A percentile compares a stretch with the other conserved stretches of the same genome.
Evolutionary conservation across 106 monocot genomes (phyloP).

Genomic region (Acanthochlamys bracteata): DNA sequence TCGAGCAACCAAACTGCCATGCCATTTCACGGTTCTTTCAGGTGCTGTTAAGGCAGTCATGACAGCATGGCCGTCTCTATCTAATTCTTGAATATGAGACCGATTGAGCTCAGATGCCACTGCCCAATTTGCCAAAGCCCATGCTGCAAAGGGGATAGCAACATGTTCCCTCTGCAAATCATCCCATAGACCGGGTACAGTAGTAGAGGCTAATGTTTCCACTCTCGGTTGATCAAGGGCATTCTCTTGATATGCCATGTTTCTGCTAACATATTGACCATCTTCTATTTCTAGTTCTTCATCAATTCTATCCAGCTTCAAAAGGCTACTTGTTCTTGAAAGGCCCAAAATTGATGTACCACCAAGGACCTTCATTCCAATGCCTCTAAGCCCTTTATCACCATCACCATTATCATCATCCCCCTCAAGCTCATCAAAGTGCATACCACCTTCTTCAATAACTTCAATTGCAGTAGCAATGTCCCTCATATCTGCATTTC

Average conservation of each 20-base stretch:
- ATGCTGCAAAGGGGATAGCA: constrained; percentile 98
- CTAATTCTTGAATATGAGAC: constrained; percentile 82
- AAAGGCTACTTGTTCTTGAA: constrained; percentile 25
- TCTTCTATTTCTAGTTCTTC: constrained; percentile 9
- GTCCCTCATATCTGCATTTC: constrained; percentile 75
- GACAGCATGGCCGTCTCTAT: constrained; percentile 79
- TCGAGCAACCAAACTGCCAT: constrained; percentile 80
- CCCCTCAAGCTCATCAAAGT: constrained; percentile 46
- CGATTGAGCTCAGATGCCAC: constrained; percentile 75
- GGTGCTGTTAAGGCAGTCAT: constrained; percentile 67
- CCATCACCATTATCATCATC: constrained; percentile 51
- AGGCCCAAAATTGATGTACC: constrained; percentile 77
- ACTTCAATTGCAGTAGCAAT: constrained; percentile 82
- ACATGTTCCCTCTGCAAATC: constrained; percentile 95
- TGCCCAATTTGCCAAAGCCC: constrained; percentile 99
- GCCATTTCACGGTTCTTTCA: constrained; percentile 97
- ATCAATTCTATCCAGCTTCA: constrained; percentile 15
- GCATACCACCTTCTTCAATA: constrained; percentile 75
- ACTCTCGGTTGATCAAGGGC: constrained; percentile 12
- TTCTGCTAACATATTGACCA: constrained; percentile 4
- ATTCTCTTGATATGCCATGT: constrained; percentile 15
- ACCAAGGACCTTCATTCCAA: constrained; percentile 91
- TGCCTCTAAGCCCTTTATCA: constrained; percentile 60
- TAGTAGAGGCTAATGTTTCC: constrained; percentile 19
- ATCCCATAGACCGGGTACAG: constrained; percentile 93